Conservation (phyloP, 768 basidiomycete species). For the Lactifluus subvellereus region DNA sequence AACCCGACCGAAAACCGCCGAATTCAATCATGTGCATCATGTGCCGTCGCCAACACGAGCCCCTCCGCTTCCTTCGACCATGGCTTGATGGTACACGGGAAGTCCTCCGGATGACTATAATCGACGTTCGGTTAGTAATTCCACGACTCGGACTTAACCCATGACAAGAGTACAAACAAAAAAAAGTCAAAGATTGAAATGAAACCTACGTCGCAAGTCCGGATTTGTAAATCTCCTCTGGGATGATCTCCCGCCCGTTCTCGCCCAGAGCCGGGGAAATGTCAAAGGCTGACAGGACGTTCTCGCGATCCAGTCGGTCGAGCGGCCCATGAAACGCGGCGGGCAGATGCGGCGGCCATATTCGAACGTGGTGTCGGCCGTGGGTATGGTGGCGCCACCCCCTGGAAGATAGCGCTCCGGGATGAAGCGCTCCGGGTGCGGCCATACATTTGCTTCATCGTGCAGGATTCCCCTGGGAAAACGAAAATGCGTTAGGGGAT, state of each 20-base stretch:
- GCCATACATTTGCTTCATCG: constrained; percentile 7
- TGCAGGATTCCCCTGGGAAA: constrained; percentile 20
- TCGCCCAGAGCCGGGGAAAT: constrained; percentile 24
- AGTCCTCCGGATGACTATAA: constrained; percentile 2
- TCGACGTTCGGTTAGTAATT: neutral
- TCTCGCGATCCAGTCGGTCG: constrained; percentile 36
- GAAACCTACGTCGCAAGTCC: constrained; percentile 4
- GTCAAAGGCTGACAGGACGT: constrained; percentile 36
- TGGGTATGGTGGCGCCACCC: neutral
- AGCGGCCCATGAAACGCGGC: constrained; percentile 31
- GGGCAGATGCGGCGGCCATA: constrained; percentile 25
- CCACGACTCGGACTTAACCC: too few species aligned
- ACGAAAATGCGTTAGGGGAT: neutral
- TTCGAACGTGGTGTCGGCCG: constrained; percentile 5
- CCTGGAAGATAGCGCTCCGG: constrained; percentile 4
- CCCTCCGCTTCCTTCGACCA: constrained; percentile 7
- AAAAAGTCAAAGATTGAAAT: neutral
- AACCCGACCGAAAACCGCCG: neutral
- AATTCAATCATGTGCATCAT: neutral
- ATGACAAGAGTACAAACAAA: neutral
- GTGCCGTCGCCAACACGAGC: constrained; percentile 1
- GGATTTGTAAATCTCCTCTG: neutral
- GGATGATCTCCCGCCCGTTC: neutral
- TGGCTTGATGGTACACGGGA: constrained; percentile 9
- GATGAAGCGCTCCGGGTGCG: constrained; percentile 3